phyloP scores from a whole-genome alignment of 108 stramenopile genomes.

The Stephanodiscus triporus region DNA sequence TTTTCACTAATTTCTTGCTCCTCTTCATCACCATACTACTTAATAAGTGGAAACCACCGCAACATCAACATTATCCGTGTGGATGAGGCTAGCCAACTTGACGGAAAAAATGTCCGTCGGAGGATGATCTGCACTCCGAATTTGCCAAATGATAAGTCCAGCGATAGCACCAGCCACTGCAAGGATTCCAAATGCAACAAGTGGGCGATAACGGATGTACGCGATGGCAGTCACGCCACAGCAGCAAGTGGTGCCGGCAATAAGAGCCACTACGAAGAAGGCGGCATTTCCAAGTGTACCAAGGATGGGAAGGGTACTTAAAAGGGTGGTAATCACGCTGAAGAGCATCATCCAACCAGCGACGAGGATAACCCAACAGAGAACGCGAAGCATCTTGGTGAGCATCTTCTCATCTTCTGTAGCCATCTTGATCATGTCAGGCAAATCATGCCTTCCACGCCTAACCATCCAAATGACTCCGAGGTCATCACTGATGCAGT shows the following conservation, averaged over 20 bases:
- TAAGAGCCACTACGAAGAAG: slow-evolving; percentile 47
- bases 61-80: neutral
- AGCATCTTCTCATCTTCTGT: slow-evolving; percentile 49
- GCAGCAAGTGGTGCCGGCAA: slow-evolving; percentile 51
- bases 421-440: slow-evolving; percentile 60
- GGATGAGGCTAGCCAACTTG: neutral
- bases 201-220: slow-evolving; percentile 57
- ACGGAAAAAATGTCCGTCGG: neutral
- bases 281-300: slow-evolving; percentile 48
- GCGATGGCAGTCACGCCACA: slow-evolving; percentile 51
- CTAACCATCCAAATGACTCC: slow-evolving; percentile 64
- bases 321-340: slow-evolving; percentile 42
- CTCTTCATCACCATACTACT: neutral
- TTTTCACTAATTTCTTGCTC: neutral
- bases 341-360: slow-evolving; percentile 61
- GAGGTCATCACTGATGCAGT: slow-evolving; percentile 52
- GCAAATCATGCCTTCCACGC: slow-evolving; percentile 42
- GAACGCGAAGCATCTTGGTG: slow-evolving; percentile 44
- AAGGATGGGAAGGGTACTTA: slow-evolving; percentile 47
- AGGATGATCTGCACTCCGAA: slow-evolving; percentile 34
- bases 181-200: slow-evolving; percentile 44
- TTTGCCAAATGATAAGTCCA: slow-evolving; percentile 44
- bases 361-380: slow-evolving; percentile 44
- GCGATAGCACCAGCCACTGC: slow-evolving; percentile 41
- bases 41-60: neutral